Conservation (phyloP, 2,329 filamentous ascomycete species). For the Podosphaera fusca region DNA sequence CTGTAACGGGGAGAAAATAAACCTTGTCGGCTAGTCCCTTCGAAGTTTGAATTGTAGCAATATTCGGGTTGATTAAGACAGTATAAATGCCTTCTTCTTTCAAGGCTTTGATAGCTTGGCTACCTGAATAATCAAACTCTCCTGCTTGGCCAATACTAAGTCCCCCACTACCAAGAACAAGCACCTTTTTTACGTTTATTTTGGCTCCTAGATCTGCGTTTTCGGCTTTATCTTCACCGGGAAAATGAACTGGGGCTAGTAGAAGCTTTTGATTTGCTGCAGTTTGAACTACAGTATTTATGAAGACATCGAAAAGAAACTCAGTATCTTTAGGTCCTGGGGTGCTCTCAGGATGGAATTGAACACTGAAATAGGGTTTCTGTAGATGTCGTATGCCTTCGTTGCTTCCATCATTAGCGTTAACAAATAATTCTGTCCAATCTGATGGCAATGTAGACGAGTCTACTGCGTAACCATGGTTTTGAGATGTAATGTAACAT, state of each 20-base stretch:
- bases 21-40: constrained; percentile 97
- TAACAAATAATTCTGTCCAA: constrained; percentile 91
- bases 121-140: constrained; percentile 97
- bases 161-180: constrained; percentile 83
- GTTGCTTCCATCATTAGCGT: constrained; percentile 94
- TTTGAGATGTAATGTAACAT: constrained; percentile 97
- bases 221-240: constrained; percentile 59
- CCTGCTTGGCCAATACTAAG: constrained; percentile 93
- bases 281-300: constrained; percentile 56
- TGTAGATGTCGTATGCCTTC: constrained; percentile 79
- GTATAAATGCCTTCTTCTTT: constrained; percentile 98
- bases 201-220: constrained; percentile 55
- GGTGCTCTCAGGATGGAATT: constrained; percentile 95
- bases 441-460: constrained; percentile 47
- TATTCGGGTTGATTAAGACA: constrained; percentile 95
- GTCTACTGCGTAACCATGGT: constrained; percentile 91
- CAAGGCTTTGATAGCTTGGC: constrained; percentile 92
- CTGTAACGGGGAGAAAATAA: constrained; percentile 91
- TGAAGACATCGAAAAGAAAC: constrained; percentile 91
- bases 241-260: constrained; percentile 56
- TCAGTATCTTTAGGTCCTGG: constrained; percentile 90
- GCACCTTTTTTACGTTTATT: constrained; percentile 77
- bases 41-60: constrained; percentile 95
- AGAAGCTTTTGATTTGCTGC: constrained; percentile 44
- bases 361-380: constrained; percentile 94